These are phyloP conservation scores for Saccharomycopsis javanensis DNA, from an alignment of 805 yeast genomes.

Conservation along the genomic window DNA sequence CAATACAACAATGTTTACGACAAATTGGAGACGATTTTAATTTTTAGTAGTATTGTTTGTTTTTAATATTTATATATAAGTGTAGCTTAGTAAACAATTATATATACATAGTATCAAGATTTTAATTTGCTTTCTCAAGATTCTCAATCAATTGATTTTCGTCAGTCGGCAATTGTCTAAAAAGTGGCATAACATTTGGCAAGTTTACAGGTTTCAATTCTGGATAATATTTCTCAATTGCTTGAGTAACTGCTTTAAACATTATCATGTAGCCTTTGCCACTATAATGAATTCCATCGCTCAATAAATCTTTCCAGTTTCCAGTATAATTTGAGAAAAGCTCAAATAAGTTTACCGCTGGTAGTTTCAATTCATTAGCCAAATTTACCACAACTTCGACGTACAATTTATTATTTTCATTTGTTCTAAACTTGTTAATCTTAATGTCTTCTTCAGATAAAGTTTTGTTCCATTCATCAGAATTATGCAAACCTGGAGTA, in stretches of 20 bases:
- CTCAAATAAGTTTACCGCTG: conserved; percentile 48
- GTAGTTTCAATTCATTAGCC: conserved; percentile 38
- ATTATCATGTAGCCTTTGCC: conserved; percentile 43
- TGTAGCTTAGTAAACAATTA: no score
- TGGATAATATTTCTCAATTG: conserved; percentile 37
- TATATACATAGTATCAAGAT: background rate
- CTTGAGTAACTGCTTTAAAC: conserved; percentile 33
- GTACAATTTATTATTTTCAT: conserved; percentile 38
- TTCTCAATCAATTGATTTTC: background rate
- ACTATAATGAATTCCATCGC: conserved; percentile 54
- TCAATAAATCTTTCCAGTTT: conserved; percentile 34
- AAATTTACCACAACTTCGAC: conserved; percentile 39
- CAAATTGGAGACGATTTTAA: no score
- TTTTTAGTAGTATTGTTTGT: no score
- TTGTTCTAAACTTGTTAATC: conserved; percentile 37
- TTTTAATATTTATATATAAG: no score
- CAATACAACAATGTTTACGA: no score
- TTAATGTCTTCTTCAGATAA: conserved; percentile 29
- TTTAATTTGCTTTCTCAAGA: background rate
- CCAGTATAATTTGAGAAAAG: conserved; percentile 30
- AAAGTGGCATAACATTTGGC: conserved; percentile 29
- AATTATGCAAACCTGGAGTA: conserved; percentile 53
- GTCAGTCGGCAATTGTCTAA: conserved; percentile 23
- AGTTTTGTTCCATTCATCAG: conserved; percentile 30
- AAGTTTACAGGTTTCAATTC: conserved; percentile 37